Base-by-base conservation (phyloP, 2,329 filamentous ascomycete species). In the Alternaria sp. region DNA sequence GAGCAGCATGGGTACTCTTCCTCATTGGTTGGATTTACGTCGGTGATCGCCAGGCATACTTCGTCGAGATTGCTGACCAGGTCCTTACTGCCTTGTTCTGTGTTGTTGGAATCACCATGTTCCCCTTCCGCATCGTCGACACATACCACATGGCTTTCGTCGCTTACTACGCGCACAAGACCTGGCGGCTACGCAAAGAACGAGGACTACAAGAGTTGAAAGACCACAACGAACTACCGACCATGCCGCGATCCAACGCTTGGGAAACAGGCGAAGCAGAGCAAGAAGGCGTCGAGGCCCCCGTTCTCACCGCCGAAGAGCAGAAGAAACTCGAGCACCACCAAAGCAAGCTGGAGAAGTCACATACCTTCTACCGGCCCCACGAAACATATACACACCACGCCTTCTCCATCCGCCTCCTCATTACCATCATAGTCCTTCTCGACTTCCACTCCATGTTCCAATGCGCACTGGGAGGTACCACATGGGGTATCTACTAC, bases 131-230 rank as follows among this genome's bases (percentile, higher is more conserved):
- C 43, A 86, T 87, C 3, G 85, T 95, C 13, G 93, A 96, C 74
- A 96, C 93, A 0, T 96, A 96, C 77, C 93, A 96, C 78, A 93
- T 96, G 91, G 85, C 88, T 26, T 94, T 88, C 77, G 91, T 96
- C 61, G 89, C 90, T 0, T 88, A 89, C 61, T 95, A 93, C 68
- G 88, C 87, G 51, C 84, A 85, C 57, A 72, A 87, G 36, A 91
- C 89, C 2, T 91, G 89, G 89, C 85, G 87, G 58, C 76, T 87
- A 13, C 87, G 91, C 26, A 84, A 88, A 63, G 87, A 90, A 74
- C 83, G 86, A 19, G 83, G 81, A 2, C 81, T 92, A 1, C 88
- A 89, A 0, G 81, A 87, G 1, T 80, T 93, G 10, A 86, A 86
- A 51, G 87, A 92, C 77, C 88, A 88, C 70, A 92, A 92, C 67